Percentiles rank a stretch among this genome's conserved stretches.
These are phyloP conservation scores for Tetracladium setigerum DNA, from an alignment of 495 filamentous ascomycete genomes.

Conservation along the genomic window DNA sequence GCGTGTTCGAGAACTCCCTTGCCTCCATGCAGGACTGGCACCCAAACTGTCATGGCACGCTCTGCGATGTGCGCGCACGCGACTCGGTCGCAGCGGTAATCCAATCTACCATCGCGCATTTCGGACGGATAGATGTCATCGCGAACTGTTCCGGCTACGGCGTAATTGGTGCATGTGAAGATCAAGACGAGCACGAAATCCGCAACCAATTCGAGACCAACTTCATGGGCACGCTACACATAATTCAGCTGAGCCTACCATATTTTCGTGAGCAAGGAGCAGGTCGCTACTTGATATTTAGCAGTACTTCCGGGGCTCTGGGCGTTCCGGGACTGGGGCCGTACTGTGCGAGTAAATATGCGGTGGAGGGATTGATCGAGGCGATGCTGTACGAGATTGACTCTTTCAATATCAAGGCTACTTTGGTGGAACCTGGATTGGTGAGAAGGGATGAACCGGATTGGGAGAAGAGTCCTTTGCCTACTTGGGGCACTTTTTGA, in stretches of 20 bases:
- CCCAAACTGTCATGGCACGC: slow-evolving; percentile 62
- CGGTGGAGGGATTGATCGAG: slow-evolving; percentile 90
- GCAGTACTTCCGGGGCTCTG: slow-evolving; percentile 78
- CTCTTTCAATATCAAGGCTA: slow-evolving; percentile 83
- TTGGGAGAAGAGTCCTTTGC: slow-evolving; percentile 42
- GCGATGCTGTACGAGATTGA: slow-evolving; percentile 94
- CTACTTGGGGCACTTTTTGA: slow-evolving; percentile 83
- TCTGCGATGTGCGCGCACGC: slow-evolving; percentile 84
- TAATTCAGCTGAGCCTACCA: slow-evolving; percentile 80
- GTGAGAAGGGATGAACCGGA: slow-evolving; percentile 67
- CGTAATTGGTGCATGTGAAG: slow-evolving; percentile 92
- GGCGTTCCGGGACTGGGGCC: slow-evolving; percentile 89
- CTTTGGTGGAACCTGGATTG: slow-evolving; percentile 85
- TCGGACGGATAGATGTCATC: slow-evolving; percentile 80
- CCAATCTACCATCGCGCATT: slow-evolving; percentile 57
- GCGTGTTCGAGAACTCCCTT: slow-evolving; percentile 69
- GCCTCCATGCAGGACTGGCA: slow-evolving; percentile 64
- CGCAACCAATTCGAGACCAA: slow-evolving; percentile 97
- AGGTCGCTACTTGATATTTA: slow-evolving; percentile 89
- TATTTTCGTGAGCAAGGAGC: slow-evolving; percentile 72
- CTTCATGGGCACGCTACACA: slow-evolving; percentile 88
- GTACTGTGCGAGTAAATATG: slow-evolving; percentile 95
- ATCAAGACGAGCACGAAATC: slow-evolving; percentile 91
- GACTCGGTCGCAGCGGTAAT: slow-evolving; percentile 69
- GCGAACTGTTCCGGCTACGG: slow-evolving; percentile 90